phyloP scores from a whole-genome alignment of 306 rosid species.

The Cicer chorassanicum region DNA sequence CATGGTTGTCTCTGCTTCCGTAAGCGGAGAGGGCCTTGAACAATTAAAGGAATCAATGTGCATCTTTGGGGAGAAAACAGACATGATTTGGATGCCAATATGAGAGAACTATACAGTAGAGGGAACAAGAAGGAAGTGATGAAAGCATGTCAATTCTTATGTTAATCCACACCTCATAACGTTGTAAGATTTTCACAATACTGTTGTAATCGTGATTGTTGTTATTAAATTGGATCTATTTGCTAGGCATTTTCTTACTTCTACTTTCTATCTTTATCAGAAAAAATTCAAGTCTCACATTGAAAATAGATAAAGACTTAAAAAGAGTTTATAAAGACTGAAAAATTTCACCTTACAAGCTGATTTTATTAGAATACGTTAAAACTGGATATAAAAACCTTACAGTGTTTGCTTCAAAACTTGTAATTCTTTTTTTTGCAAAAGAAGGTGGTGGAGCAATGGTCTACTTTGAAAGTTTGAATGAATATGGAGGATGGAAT shows the following conservation, averaged over 20 bases:
- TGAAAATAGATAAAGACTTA: no score
- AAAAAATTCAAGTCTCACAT: no score
- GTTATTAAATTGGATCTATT: background rate
- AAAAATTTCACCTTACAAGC: no score
- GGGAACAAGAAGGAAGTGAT: background rate
- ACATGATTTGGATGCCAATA: background rate
- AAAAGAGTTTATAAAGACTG: no score
- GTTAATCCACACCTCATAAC: conserved; percentile 21
- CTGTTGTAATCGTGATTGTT: conserved; percentile 14
- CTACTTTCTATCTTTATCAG: background rate
- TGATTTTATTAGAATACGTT: no score
- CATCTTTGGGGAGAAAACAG: background rate
- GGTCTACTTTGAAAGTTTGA: background rate
- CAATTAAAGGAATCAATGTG: conserved; percentile 29
- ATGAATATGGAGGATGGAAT: background rate
- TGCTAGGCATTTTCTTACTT: conserved; percentile 15
- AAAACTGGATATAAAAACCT: background rate
- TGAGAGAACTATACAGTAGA: background rate
- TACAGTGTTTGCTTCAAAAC: conserved; percentile 13
- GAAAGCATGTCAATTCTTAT: background rate
- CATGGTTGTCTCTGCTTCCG: conserved; percentile 87
- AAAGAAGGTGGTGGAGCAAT: background rate
- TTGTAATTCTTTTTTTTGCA: background rate
- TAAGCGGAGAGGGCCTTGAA: conserved; percentile 76
- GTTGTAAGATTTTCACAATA: conserved; percentile 46